Percentiles rank a stretch among this genome's conserved stretches.
These are phyloP conservation scores for Albophoma yamanashiensis DNA, from an alignment of 2,329 filamentous ascomycete genomes.

Conservation along the genomic window DNA sequence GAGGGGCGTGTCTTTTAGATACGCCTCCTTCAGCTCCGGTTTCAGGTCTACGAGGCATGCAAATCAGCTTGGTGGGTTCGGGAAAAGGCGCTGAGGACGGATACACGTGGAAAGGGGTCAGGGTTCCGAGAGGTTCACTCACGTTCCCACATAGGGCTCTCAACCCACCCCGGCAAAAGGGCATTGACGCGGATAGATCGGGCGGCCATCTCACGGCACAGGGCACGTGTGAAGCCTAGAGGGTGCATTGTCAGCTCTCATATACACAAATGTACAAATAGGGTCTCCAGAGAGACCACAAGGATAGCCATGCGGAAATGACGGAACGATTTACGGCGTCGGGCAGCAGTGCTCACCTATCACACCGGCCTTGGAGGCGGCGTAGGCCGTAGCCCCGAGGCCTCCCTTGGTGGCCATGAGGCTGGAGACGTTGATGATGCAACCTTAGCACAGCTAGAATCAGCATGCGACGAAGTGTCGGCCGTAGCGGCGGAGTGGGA, in stretches of 20 bases:
- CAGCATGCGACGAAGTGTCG: background rate
- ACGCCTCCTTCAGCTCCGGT: constrained; percentile 23
- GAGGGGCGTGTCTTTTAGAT: constrained; percentile 45
- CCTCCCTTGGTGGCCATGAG: constrained; percentile 61
- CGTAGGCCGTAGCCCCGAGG: constrained; percentile 61
- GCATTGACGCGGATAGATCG: constrained; percentile 65
- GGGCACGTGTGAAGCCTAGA: constrained; percentile 55
- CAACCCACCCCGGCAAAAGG: constrained; percentile 72
- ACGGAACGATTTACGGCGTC: constrained; percentile 1
- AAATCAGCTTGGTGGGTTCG: constrained; percentile 23
- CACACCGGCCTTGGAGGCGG: constrained; percentile 71
- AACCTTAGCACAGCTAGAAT: constrained; percentile 28
- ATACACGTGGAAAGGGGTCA: background rate
- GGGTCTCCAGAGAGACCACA: background rate
- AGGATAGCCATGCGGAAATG: constrained; percentile 3
- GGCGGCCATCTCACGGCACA: constrained; percentile 51
- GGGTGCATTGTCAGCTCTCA: constrained; percentile 1
- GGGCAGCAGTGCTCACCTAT: constrained; percentile 39
- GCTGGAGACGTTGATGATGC: constrained; percentile 75
- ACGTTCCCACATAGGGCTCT: constrained; percentile 72
- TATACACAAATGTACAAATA: constrained; percentile 7
- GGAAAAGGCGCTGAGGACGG: background rate
- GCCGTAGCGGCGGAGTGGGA: background rate
- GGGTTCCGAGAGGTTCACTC: constrained; percentile 16
- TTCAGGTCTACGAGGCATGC: constrained; percentile 26